Evolutionary conservation across 2,329 filamentous ascomycete genomes (phyloP).

Genomic region (Fusarium continuum): DNA sequence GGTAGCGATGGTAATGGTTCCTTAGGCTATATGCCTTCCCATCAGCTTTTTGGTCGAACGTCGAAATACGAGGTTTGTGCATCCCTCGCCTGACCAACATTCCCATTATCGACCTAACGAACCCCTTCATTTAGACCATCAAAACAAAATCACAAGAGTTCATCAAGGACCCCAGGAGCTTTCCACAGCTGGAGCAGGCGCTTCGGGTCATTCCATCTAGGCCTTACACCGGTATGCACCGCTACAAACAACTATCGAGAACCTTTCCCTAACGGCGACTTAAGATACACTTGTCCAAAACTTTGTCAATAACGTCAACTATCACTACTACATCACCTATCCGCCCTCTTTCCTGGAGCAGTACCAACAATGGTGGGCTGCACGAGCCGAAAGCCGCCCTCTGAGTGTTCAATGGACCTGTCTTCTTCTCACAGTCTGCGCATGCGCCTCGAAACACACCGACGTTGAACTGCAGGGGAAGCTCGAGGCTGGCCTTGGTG

Average conservation of each 20-base stretch:
- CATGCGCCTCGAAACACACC: conserved; percentile 50
- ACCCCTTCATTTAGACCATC: not conserved
- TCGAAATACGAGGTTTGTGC: conserved; percentile 41
- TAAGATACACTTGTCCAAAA: conserved; percentile 51
- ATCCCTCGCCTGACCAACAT: not conserved
- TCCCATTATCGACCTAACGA: not conserved
- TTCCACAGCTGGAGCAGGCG: conserved; percentile 46
- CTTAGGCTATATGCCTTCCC: conserved; percentile 49
- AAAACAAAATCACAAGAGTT: conserved; percentile 36
- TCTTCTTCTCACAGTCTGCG: conserved; percentile 51
- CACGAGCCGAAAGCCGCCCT: conserved; percentile 43
- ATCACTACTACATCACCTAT: conserved; percentile 53
- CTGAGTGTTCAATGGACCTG: conserved; percentile 51
- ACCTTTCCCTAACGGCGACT: not conserved
- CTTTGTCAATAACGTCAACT: conserved; percentile 51
- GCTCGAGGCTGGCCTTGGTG: conserved; percentile 46
- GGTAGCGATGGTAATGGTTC: conserved; percentile 46
- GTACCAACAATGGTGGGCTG: conserved; percentile 50
- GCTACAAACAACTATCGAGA: not conserved
- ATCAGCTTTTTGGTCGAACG: conserved; percentile 45
- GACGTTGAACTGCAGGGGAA: conserved; percentile 44
- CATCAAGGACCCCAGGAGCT: conserved; percentile 36
- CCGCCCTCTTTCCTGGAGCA: conserved; percentile 49
- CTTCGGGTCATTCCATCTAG: conserved; percentile 47
- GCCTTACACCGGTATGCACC: conserved; percentile 48